A percentile compares a stretch with the other conserved stretches of the same genome.
Evolutionary conservation across 2,329 filamentous ascomycete species (phyloP).

Genomic region (Alternaria consortialis): DNA sequence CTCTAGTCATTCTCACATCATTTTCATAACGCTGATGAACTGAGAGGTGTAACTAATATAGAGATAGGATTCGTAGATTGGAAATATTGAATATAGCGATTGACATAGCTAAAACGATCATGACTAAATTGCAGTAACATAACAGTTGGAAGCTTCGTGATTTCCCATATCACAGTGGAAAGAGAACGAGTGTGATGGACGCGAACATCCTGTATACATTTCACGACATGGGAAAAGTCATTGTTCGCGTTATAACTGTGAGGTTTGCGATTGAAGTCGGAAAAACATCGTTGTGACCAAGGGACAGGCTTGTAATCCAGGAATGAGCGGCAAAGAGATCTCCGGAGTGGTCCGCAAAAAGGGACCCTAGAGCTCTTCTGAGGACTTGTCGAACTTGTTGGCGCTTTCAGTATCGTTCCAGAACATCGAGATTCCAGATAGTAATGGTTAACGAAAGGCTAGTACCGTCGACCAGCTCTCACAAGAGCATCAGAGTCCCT

Average conservation of each 20-base stretch:
- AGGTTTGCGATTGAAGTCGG: neutral
- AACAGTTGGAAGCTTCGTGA: neutral
- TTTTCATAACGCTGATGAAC: neutral
- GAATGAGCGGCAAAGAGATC: neutral
- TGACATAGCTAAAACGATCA: neutral
- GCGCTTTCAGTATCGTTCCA: neutral
- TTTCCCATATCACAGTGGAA: neutral
- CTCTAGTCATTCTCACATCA: neutral
- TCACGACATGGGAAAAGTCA: neutral
- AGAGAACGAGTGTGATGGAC: neutral
- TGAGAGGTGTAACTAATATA: no score
- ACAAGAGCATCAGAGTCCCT: neutral
- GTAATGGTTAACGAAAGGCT: neutral
- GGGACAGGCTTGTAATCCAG: neutral
- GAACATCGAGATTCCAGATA: neutral
- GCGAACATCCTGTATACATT: neutral
- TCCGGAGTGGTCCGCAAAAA: neutral
- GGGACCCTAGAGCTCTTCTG: neutral
- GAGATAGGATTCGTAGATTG: neutral
- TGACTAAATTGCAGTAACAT: neutral
- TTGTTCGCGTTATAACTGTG: neutral
- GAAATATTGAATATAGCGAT: neutral
- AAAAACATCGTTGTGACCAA: neutral
- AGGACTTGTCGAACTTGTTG: neutral
- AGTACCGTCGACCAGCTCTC: neutral